phyloP scores from a whole-genome alignment of 768 basidiomycete genomes.

The Tulasnella sp. region DNA sequence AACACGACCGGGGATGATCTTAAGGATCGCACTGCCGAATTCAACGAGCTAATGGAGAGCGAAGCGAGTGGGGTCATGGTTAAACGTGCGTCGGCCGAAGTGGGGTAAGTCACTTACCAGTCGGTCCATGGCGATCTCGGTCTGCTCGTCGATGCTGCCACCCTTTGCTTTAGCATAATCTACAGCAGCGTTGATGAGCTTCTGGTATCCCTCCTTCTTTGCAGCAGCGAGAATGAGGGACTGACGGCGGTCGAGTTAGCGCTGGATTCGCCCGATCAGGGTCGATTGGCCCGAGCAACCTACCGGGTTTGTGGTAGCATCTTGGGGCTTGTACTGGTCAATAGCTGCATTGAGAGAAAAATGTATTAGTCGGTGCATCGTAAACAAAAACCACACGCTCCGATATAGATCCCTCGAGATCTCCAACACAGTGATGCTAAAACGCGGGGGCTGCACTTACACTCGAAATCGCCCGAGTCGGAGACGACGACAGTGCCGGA shows the following conservation, averaged over 20 bases:
- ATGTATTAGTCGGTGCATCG: background rate
- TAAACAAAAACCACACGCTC: slow-evolving; percentile 10
- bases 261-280: slow-evolving; percentile 16
- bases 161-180: slow-evolving; percentile 79
- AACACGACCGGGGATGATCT: slow-evolving; percentile 96
- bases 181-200: slow-evolving; percentile 76
- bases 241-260: slow-evolving; percentile 21
- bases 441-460: slow-evolving; percentile 46
- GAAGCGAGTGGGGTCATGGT: slow-evolving; percentile 12
- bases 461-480: slow-evolving; percentile 95
- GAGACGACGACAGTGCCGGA: slow-evolving; percentile 96
- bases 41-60: slow-evolving; percentile 74
- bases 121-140: slow-evolving; percentile 82
- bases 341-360: slow-evolving; percentile 62
- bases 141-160: slow-evolving; percentile 71
- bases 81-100: slow-evolving; percentile 29
- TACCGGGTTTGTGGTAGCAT: slow-evolving; percentile 98
- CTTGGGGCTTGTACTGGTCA: slow-evolving; percentile 97
- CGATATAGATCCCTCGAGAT: background rate
- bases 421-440: background rate
- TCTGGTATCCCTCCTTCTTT: slow-evolving; percentile 83
- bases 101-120: slow-evolving; percentile 58
- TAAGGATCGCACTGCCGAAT: slow-evolving; percentile 94
- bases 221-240: slow-evolving; percentile 81
- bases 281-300: slow-evolving; percentile 19